Base-by-base conservation (phyloP, 371 early-diverging fungal genomes). In the Saksenaea oblongispora region DNA sequence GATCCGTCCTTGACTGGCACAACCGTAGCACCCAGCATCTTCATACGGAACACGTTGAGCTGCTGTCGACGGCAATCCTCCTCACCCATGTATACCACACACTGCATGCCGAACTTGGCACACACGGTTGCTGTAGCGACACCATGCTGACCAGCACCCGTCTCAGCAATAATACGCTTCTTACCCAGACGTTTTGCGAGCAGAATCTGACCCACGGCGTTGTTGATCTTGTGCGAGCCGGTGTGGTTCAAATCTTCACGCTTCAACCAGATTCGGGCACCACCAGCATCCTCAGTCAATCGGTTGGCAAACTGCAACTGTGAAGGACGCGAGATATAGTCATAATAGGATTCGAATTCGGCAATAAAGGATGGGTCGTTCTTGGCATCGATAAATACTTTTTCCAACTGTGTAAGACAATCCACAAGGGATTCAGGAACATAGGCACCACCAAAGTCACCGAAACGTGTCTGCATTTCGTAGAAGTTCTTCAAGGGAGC, bases 221-320 rank as follows among this genome's bases (percentile, higher is more conserved):
- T 98, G 84, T 98, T 98, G 84, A 98, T 94, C 83, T 97, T 98
- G 87, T 98, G 98, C 41, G 97, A 93, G 34, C 98, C 98, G 34
- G 98, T 98, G 75, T 98, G 98, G 83, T 97, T 97, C 67, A 97
- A 79, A 74, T 98, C 98, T 74, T 98, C 98, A 67, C 98, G 92
- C 86, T 98, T 98, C 67, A 98, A 84, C 94, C 95, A 98, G 75
- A 98, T 96, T 24, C 82, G 82, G 26, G 98, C 97, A 58, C 98
- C 98, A 34, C 87, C 86, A 56, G 84, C 81, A 53, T 89, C 74
- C 56, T 80, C 88, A 1, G 96, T 94, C 72, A 97, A 75, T 13
- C 95, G 89, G 56, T 89, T 88, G 22, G 98, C 98, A 36, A 87
- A 71, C 60, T 96, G 95, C 58, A 97, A 75, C 54, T 89, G 87